Evolutionary conservation across 106 monocot genomes (phyloP).

Genomic region (Allium sativum): DNA sequence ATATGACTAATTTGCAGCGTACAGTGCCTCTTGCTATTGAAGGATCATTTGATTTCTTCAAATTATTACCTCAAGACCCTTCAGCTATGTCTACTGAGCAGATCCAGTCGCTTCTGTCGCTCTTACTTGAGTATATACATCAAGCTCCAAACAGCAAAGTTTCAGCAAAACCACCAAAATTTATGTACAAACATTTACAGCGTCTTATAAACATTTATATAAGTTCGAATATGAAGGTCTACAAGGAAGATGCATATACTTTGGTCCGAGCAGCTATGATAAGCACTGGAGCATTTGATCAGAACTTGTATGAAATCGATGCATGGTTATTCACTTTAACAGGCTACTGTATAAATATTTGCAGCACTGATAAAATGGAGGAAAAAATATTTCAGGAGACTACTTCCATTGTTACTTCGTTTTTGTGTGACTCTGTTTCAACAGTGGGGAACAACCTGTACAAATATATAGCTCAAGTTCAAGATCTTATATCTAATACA

Average conservation of each 20-base stretch:
- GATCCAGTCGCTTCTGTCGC: constrained; percentile 59
- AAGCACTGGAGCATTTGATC: constrained; percentile 90
- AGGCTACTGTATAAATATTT: constrained; percentile 21
- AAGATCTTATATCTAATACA: constrained; percentile 24
- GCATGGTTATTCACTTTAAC: constrained; percentile 76
- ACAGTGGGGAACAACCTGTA: constrained; percentile 81
- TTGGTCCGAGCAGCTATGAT: constrained; percentile 70
- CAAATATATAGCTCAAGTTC: constrained; percentile 64
- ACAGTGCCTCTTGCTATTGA: constrained; percentile 57
- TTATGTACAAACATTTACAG: constrained; percentile 75
- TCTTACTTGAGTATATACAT: constrained; percentile 52
- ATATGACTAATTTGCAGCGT: constrained; percentile 35
- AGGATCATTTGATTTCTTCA: constrained; percentile 88
- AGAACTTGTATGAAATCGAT: constrained; percentile 72
- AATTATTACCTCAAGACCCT: constrained; percentile 54
- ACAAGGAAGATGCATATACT: constrained; percentile 42
- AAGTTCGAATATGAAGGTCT: constrained; percentile 30
- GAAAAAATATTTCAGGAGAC: constrained; percentile 9
- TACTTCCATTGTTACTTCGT: constrained; percentile 49
- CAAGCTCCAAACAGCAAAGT: constrained; percentile 18
- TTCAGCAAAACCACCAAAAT: constrained; percentile 30
- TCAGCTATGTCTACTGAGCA: constrained; percentile 41
- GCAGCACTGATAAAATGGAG: constrained; percentile 11
- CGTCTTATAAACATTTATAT: constrained; percentile 46
- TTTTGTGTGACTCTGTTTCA: constrained; percentile 88